These are phyloP conservation scores for Epichloe glyceriae DNA, from an alignment of 2,329 filamentous ascomycete genomes.

Conservation along the genomic window DNA sequence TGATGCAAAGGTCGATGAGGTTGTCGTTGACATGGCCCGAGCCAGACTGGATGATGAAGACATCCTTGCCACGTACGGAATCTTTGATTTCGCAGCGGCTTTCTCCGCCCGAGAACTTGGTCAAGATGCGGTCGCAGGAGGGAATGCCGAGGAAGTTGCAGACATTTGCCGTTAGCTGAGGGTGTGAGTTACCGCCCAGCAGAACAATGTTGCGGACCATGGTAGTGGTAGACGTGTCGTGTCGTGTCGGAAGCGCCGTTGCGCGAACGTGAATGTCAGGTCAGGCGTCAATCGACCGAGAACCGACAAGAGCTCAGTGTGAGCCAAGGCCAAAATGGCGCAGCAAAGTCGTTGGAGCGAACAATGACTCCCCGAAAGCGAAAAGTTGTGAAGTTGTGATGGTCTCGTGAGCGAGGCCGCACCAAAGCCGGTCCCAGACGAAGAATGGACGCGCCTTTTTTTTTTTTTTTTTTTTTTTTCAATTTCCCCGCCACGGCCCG, in stretches of 20 bases:
- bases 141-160: slow-evolving; percentile 81
- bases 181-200: slow-evolving; percentile 86
- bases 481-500: slow-evolving; percentile 5
- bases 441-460: slow-evolving; percentile 5
- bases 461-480: slow-evolving; percentile 4
- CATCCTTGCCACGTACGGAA: slow-evolving; percentile 94
- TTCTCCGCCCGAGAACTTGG: slow-evolving; percentile 91
- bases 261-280: not conserved
- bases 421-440: not conserved
- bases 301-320: not conserved
- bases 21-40: slow-evolving; percentile 91
- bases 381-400: not conserved
- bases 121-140: slow-evolving; percentile 69
- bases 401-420: slow-evolving; percentile 2
- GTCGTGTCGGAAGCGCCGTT: not conserved
- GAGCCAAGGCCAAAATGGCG: not conserved
- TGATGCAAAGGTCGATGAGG: slow-evolving; percentile 92
- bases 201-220: slow-evolving; percentile 97
- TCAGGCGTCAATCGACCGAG: not conserved
- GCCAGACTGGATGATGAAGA: slow-evolving; percentile 94
- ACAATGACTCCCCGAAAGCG: not conserved
- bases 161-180: slow-evolving; percentile 71
- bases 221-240: slow-evolving; percentile 2
- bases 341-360: not conserved
- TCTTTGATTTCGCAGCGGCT: slow-evolving; percentile 92